A percentile compares a stretch with the other conserved stretches of the same genome.
These are phyloP conservation scores for Neospermospora avenae DNA, from an alignment of 2,329 filamentous ascomycete genomes.

Conservation along the genomic window DNA sequence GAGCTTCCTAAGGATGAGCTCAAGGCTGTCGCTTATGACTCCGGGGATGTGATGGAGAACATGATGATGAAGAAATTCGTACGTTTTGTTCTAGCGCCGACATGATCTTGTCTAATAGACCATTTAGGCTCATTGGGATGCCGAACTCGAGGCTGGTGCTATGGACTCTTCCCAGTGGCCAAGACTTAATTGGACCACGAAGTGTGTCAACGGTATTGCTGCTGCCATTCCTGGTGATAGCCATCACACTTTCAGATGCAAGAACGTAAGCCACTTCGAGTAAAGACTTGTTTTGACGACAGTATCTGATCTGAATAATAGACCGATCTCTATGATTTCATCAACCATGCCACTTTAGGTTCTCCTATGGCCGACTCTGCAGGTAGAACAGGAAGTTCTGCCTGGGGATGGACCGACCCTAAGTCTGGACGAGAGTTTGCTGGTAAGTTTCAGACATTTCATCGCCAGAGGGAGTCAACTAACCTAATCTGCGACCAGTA, in stretches of 20 bases:
- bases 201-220: constrained; percentile 5
- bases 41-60: constrained; percentile 5
- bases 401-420: constrained; percentile 44
- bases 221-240: constrained; percentile 8
- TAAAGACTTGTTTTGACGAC: neutral
- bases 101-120: neutral
- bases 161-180: constrained; percentile 11
- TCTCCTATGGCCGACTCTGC: neutral
- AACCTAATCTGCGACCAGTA: neutral
- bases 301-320: neutral
- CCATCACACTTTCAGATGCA: constrained; percentile 8
- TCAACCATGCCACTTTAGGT: constrained; percentile 22
- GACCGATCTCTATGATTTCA: constrained; percentile 26
- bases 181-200: constrained; percentile 1
- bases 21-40: constrained; percentile 6
- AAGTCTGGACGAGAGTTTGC: constrained; percentile 46
- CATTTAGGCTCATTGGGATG: constrained; percentile 4
- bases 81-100: neutral
- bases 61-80: constrained; percentile 5
- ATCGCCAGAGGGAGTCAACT: neutral
- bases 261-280: neutral
- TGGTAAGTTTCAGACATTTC: constrained; percentile 31
- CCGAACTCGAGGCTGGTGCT: constrained; percentile 2
- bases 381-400: constrained; percentile 18
- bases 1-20: constrained; percentile 5